Conservation (phyloP, 257 asterid genomes). For the Penstemon barbatus region DNA sequence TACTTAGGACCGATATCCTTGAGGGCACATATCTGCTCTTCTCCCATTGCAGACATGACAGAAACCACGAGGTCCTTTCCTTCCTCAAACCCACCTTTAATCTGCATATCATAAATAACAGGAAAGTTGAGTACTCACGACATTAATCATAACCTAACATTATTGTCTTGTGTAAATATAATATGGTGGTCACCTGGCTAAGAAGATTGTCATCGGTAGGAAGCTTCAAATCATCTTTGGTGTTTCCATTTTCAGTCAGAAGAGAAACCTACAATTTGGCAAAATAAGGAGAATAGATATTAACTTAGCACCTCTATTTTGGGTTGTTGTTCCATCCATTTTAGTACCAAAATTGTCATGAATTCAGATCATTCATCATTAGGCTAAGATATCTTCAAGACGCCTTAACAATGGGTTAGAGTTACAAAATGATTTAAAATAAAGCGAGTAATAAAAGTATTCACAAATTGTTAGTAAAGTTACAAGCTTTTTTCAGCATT, state of each 20-base stretch:
- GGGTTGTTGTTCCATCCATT: not conserved
- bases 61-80: conserved; percentile 37
- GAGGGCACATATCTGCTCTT: conserved; percentile 32
- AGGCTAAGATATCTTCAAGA: not conserved
- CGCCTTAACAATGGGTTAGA: not conserved
- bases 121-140: not conserved
- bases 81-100: conserved; percentile 33
- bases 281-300: not conserved
- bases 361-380: no score
- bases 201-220: conserved; percentile 36
- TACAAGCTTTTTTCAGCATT: not conserved
- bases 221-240: conserved; percentile 34
- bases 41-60: conserved; percentile 37
- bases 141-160: not conserved
- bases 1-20: conserved; percentile 38
- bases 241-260: conserved; percentile 34
- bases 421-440: not conserved
- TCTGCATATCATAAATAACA: conserved; percentile 15
- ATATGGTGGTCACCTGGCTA: conserved; percentile 25
- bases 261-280: conserved; percentile 28
- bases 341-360: not conserved
- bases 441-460: not conserved
- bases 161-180: no score
- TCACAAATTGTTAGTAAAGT: not conserved
- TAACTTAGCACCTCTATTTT: not conserved